These are phyloP conservation scores for Quercus phellos DNA, from an alignment of 331 rosid genomes.

Conservation along the genomic window DNA sequence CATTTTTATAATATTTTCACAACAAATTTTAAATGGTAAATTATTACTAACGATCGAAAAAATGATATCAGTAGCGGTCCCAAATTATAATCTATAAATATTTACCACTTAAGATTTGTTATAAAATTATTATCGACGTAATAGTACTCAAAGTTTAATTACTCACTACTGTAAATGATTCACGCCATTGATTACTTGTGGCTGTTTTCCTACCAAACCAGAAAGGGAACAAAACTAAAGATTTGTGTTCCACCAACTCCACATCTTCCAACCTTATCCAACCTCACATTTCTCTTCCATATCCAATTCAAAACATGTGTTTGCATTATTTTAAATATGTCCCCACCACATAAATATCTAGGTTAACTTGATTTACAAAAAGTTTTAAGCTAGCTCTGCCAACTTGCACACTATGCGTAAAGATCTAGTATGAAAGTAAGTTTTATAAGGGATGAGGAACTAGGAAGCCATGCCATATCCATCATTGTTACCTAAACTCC, in stretches of 20 bases:
- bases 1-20: too few species aligned
- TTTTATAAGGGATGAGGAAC: background rate
- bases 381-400: constrained; percentile 25
- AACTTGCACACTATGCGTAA: constrained; percentile 38
- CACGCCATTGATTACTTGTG: too few species aligned
- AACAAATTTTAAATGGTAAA: too few species aligned
- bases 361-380: constrained; percentile 40
- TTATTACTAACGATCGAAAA: too few species aligned
- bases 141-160: too few species aligned
- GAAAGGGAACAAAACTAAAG: constrained; percentile 25
- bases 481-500: constrained; percentile 25
- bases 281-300: constrained; percentile 2
- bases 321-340: background rate
- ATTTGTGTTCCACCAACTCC: constrained; percentile 84
- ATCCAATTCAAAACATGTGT: background rate
- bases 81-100: rapidly evolving
- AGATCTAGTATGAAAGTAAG: constrained; percentile 17
- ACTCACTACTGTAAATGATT: too few species aligned
- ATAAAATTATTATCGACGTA: rapidly evolving
- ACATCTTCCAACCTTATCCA: constrained; percentile 65
- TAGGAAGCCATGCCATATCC: constrained; percentile 8
- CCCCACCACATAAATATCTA: constrained; percentile 36
- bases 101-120: too few species aligned
- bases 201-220: constrained; percentile 38
- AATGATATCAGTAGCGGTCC: rapidly evolving